Percentiles rank a stretch among this genome's conserved stretches.
phyloP scores from a whole-genome alignment of 2,329 filamentous ascomycete genomes.

The Dothideomycetes sp. region DNA sequence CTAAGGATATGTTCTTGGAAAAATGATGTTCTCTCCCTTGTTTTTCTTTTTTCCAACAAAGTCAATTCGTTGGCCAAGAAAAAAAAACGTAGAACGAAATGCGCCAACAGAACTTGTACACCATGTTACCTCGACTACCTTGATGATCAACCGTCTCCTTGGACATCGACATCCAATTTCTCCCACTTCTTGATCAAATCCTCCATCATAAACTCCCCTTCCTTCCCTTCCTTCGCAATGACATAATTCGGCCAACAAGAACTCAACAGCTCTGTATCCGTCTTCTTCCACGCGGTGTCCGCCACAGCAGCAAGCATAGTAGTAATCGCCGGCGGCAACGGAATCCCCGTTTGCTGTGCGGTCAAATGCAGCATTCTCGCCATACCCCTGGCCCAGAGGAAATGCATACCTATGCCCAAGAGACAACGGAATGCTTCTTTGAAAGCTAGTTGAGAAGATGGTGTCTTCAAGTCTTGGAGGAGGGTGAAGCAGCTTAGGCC shows the following conservation, averaged over 20 bases:
- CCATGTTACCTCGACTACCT: no score
- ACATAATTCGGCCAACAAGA: conserved; percentile 2
- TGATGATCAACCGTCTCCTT: no score
- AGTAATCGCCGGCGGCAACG: background rate
- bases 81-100: no score
- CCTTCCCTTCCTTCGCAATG: background rate
- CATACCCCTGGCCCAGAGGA: conserved; percentile 11
- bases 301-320: background rate
- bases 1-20: no score
- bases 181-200: conserved; percentile 10
- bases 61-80: no score
- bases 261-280: conserved; percentile 4
- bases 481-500: conserved; percentile 11
- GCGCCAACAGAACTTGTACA: no score
- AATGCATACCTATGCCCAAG: conserved; percentile 11
- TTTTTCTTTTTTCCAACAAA: no score
- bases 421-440: conserved; percentile 14
- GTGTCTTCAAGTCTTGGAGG: conserved; percentile 2
- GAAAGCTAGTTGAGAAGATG: conserved; percentile 2
- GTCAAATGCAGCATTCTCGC: conserved; percentile 11
- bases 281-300: conserved; percentile 3
- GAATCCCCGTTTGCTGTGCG: background rate
- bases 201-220: background rate
- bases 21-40: no score
- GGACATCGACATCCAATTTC: background rate